Conservation (phyloP, 345 rosid genomes). For the Salix viminalis region DNA sequence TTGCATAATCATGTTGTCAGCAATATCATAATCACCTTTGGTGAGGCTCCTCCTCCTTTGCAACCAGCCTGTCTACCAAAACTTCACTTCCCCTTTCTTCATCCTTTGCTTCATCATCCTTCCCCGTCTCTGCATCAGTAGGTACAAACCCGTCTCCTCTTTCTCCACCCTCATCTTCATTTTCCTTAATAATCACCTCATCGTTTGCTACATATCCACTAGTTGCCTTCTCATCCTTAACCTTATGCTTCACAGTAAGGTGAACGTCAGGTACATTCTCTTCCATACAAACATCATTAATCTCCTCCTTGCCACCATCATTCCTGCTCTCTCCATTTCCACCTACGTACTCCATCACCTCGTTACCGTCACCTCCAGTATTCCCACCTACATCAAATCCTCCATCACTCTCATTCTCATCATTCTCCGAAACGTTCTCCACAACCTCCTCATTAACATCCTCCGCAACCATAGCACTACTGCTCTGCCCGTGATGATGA, state of each 20-base stretch:
- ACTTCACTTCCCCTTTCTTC: conserved; percentile 10
- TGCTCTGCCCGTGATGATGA: conserved; percentile 8
- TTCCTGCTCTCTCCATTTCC: conserved; percentile 7
- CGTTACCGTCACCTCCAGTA: conserved; percentile 18
- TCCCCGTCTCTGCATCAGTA: conserved; percentile 1
- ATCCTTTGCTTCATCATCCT: conserved; percentile 17
- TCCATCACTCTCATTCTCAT: conserved; percentile 58
- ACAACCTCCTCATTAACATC: conserved; percentile 44
- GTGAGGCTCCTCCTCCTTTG: background rate
- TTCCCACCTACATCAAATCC: conserved; percentile 47
- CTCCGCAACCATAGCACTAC: conserved; percentile 23
- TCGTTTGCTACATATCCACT: background rate
- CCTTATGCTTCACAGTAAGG: conserved; percentile 17
- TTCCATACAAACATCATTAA: conserved; percentile 35
- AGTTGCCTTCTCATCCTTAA: background rate
- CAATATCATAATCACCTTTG: background rate
- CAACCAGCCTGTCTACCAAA: background rate
- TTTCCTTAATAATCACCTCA: conserved; percentile 4
- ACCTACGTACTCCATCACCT: conserved; percentile 6
- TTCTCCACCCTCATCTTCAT: background rate
- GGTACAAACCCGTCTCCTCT: background rate
- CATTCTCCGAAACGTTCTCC: conserved; percentile 31
- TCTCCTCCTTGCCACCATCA: conserved; percentile 24
- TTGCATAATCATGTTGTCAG: background rate
- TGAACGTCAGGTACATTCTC: conserved; percentile 18